Base-by-base conservation (phyloP, 768 basidiomycete genomes). In the Collybiopsis luxurians region DNA sequence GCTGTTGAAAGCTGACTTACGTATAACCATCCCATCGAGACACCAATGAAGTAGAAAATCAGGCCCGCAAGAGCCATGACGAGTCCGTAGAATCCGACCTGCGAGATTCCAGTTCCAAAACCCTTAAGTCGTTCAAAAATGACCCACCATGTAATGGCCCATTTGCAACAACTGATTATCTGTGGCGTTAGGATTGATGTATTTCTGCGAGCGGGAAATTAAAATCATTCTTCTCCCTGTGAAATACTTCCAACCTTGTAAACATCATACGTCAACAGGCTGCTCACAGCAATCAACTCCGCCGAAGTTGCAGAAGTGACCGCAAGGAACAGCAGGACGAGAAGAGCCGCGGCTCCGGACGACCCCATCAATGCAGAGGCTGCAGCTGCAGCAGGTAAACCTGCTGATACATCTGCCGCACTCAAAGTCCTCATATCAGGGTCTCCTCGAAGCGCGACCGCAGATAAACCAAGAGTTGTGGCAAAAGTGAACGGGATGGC, bases 21-120 rank as follows among this genome's bases (percentile, higher is more conserved):
- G 62, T 95, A 95, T 55, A 95, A 85, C 91, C 92, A 95, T 21
- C 93, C 93, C 89, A 95, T 89, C 24, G 89, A 91, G 26, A 95
- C 86, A 6, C 93, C 93, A 60, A 95, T 92, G 68, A 89, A 94
- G 72, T 76, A 92, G 77, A 96, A 96, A 51, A 92, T 87, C 28
- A 89, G 69, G 0, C 92, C 92, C 0, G 89, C 86, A n/a, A 93
- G 63, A 21, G 85, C 92, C 81, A 92, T 93, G 34, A 90, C 76
- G 39, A 93, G 62, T 0, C 88, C 90, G 64, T 88, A 92, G 26
- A 82, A 67, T 0, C 74, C 82, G 30, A 92, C 86, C 85, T 88
- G 56, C 31, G 31, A 34, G 13, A 34, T 36, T 10, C 30, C 17
- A 1, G 26, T 31, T 6, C 42, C 17, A 54, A 27, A 43, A 9